phyloP scores from a whole-genome alignment of 179 eudicot species.

The Vitellaria paradoxa region DNA sequence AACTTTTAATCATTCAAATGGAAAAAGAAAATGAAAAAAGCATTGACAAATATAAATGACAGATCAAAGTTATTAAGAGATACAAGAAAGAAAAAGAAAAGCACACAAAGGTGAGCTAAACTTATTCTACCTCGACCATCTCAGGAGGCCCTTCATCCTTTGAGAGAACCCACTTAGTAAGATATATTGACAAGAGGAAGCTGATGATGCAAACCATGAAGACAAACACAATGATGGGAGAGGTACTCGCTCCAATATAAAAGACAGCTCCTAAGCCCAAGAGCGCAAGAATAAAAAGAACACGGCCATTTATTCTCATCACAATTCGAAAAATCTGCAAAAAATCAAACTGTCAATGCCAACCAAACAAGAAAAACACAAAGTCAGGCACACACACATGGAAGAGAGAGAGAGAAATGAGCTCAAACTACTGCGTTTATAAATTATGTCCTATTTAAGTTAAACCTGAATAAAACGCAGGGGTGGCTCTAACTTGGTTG shows the following conservation, averaged over 20 bases:
- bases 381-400: neutral
- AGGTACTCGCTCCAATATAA: slow-evolving; percentile 90
- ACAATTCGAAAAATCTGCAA: slow-evolving; percentile 81
- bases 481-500: too few species aligned
- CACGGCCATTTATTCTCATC: slow-evolving; percentile 74
- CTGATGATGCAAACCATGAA: slow-evolving; percentile 84
- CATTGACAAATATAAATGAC: neutral
- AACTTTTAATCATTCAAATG: neutral
- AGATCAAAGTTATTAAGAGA: neutral
- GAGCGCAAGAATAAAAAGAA: slow-evolving; percentile 72
- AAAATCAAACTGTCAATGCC: neutral
- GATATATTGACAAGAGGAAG: slow-evolving; percentile 71
- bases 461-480: too few species aligned
- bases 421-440: too few species aligned
- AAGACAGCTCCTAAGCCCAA: slow-evolving; percentile 74
- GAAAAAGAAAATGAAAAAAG: neutral
- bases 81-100: neutral
- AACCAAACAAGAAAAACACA: neutral
- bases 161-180: slow-evolving; percentile 91
- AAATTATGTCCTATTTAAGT: too few species aligned
- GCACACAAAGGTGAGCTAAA: neutral
- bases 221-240: slow-evolving; percentile 89
- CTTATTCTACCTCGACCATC: slow-evolving; percentile 77
- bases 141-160: slow-evolving; percentile 99
- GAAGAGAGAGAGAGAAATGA: neutral